Conservation (phyloP, 257 asterid species). For the Ophiorrhiza pumila region DNA sequence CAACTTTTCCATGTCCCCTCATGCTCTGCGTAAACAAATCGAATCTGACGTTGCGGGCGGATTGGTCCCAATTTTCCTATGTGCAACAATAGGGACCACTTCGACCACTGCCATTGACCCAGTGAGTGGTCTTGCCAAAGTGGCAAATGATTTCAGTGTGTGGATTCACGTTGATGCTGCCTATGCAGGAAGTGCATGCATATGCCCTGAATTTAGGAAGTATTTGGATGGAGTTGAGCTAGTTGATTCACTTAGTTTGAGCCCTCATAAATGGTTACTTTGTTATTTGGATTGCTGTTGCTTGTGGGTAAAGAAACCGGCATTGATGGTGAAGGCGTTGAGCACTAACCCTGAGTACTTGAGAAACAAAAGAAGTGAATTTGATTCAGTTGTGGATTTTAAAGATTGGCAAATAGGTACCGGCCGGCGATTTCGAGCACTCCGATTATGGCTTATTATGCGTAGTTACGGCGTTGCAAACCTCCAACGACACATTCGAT, state of each 20-base stretch:
- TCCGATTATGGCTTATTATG: constrained; percentile 62
- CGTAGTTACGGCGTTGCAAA: constrained; percentile 64
- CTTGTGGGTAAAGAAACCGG: constrained; percentile 65
- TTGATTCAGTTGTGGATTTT: constrained; percentile 53
- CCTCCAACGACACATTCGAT: constrained; percentile 49
- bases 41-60: constrained; percentile 46
- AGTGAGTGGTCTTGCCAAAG: constrained; percentile 44
- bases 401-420: constrained; percentile 79
- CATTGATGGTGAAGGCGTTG: constrained; percentile 47
- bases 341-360: constrained; percentile 59
- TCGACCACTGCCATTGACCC: constrained; percentile 71
- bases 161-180: constrained; percentile 85
- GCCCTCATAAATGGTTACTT: constrained; percentile 72
- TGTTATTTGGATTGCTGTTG: constrained; percentile 66
- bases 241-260: constrained; percentile 68
- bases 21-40: constrained; percentile 30
- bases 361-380: constrained; percentile 53
- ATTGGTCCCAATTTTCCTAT: constrained; percentile 51
- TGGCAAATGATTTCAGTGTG: constrained; percentile 41
- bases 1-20: constrained; percentile 39
- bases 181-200: constrained; percentile 69
- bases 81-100: constrained; percentile 70
- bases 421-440: constrained; percentile 59
- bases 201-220: constrained; percentile 61
- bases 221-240: constrained; percentile 58